Percentiles rank a stretch among this genome's conserved stretches.
Evolutionary conservation across 768 basidiomycete genomes (phyloP).

Genomic region (Cystobasidium onofrii): DNA sequence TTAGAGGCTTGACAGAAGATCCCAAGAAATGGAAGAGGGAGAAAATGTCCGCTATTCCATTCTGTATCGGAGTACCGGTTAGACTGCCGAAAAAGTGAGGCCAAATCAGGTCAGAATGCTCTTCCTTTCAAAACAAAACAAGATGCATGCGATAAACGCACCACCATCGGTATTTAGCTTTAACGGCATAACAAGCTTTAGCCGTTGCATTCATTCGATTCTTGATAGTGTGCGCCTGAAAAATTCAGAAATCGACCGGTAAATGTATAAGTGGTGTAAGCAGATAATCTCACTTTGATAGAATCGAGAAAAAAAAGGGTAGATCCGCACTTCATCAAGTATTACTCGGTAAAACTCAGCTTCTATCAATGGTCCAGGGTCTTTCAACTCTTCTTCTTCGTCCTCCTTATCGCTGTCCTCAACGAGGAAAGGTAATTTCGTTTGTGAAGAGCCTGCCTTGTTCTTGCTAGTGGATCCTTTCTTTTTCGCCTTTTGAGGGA

Average conservation of each 20-base stretch:
- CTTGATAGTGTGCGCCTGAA: conserved; percentile 87
- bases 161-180: conserved; percentile 75
- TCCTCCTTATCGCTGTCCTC: conserved; percentile 48
- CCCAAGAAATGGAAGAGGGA: conserved; percentile 82
- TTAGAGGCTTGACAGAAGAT: conserved; percentile 59
- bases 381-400: conserved; percentile 53
- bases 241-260: too few relatives aligned
- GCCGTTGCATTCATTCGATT: conserved; percentile 68
- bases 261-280: too few relatives aligned
- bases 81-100: neutral
- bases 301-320: neutral
- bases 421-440: conserved; percentile 46
- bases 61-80: conserved; percentile 51
- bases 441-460: conserved; percentile 42
- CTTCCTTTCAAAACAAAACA: neutral
- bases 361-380: conserved; percentile 55
- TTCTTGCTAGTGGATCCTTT: neutral
- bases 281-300: too few relatives aligned
- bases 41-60: conserved; percentile 79
- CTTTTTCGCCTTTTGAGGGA: conserved; percentile 66
- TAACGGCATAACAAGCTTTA: conserved; percentile 66
- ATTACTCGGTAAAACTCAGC: conserved; percentile 78
- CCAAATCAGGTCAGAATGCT: neutral
- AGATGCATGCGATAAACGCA: neutral
- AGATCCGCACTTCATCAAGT: conserved; percentile 54